These are phyloP conservation scores for Globisporangium nunn DNA, from an alignment of 352 stramenopile species.

Conservation along the genomic window DNA sequence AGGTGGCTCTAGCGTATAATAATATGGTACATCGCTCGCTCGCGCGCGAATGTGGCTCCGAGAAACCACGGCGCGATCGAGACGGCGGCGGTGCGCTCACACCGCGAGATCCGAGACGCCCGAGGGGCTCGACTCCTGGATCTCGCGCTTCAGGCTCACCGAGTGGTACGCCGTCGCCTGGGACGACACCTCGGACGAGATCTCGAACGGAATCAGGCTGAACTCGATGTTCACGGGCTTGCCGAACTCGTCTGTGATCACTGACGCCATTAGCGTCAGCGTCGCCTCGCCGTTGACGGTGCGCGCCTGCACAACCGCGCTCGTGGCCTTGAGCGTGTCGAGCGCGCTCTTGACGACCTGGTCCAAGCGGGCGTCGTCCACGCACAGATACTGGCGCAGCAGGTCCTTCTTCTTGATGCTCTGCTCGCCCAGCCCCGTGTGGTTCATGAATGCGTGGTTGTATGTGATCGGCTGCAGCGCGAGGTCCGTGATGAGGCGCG, in stretches of 20 bases:
- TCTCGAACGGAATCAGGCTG: conserved; percentile 43
- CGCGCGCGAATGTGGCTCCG: background rate
- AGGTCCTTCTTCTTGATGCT: conserved; percentile 31
- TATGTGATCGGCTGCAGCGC: conserved; percentile 43
- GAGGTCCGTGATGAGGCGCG: conserved; percentile 42
- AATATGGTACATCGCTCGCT: conserved; percentile 42
- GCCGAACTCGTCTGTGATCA: conserved; percentile 34
- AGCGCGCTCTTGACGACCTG: conserved; percentile 35
- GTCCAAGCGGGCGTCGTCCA: conserved; percentile 35
- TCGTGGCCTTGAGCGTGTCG: conserved; percentile 33
- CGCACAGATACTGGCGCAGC: conserved; percentile 38
- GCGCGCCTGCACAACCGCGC: conserved; percentile 22
- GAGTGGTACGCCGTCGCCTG: conserved; percentile 9
- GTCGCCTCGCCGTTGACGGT: conserved; percentile 19
- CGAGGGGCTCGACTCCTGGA: conserved; percentile 48
- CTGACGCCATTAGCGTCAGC: conserved; percentile 39
- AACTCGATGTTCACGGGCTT: conserved; percentile 60
- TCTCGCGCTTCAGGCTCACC: conserved; percentile 21
- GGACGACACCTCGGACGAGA: conserved; percentile 24
- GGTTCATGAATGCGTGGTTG: conserved; percentile 48
- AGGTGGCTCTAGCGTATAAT: conserved; percentile 22
- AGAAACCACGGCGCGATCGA: background rate
- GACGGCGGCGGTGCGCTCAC: conserved; percentile 12
- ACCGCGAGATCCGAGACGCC: conserved; percentile 42
- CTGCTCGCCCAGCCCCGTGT: conserved; percentile 36